Percentiles rank a stretch among this genome's conserved stretches.
Conservation (phyloP, 2,329 filamentous ascomycete species). For the Alternaria incomplexa region DNA sequence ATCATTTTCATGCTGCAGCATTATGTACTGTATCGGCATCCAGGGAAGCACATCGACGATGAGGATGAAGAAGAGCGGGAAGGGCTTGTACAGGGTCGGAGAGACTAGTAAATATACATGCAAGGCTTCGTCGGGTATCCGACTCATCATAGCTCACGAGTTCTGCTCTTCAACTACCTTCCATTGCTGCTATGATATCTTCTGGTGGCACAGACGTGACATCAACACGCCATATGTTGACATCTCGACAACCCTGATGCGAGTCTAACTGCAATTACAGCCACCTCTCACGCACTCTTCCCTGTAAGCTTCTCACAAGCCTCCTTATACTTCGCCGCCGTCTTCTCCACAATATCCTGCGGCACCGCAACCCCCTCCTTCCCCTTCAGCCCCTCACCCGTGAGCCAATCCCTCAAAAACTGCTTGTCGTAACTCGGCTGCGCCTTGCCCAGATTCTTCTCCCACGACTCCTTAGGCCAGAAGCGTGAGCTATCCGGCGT, state of each 20-base stretch:
- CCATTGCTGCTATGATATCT: not conserved
- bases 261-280: rapidly evolving
- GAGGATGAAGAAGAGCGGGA: slow-evolving; percentile 38
- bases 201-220: not conserved
- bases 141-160: not conserved
- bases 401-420: slow-evolving; percentile 80
- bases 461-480: slow-evolving; percentile 78
- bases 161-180: not conserved
- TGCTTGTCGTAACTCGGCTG: slow-evolving; percentile 88
- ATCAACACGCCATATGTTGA: rapidly evolving
- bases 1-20: slow-evolving; percentile 87
- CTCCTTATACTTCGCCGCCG: slow-evolving; percentile 75
- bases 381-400: slow-evolving; percentile 73
- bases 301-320: slow-evolving; percentile 75
- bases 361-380: slow-evolving; percentile 76
- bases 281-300: slow-evolving; percentile 1
- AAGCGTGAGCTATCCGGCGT: slow-evolving; percentile 80
- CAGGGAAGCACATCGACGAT: slow-evolving; percentile 32
- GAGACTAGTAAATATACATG: not conserved
- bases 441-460: slow-evolving; percentile 66
- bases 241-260: not conserved
- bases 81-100: slow-evolving; percentile 24
- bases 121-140: not conserved
- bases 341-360: slow-evolving; percentile 71
- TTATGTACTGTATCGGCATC: slow-evolving; percentile 73